Percentiles rank a stretch among this genome's conserved stretches.
Conservation (phyloP, 495 filamentous ascomycete genomes). For the Sabuloglossum arenarium region DNA sequence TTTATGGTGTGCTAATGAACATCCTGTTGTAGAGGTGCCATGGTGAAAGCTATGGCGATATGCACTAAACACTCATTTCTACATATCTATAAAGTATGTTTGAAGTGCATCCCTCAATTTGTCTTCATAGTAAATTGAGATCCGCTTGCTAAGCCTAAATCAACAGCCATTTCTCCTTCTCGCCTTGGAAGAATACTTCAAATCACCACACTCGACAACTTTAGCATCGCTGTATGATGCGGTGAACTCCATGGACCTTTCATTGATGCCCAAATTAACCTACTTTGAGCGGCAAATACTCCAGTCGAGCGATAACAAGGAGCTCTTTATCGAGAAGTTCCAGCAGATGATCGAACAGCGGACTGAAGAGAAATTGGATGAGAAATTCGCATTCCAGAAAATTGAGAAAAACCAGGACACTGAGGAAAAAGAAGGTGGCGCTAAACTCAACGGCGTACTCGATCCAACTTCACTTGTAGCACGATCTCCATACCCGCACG, state of each 20-base stretch:
- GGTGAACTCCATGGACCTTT: constrained; percentile 92
- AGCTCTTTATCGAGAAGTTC: constrained; percentile 95
- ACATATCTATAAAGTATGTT: constrained; percentile 80
- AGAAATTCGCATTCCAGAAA: constrained; percentile 23
- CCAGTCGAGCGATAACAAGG: constrained; percentile 78
- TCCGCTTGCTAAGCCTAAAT: constrained; percentile 11
- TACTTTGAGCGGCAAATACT: constrained; percentile 69
- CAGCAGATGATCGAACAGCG: constrained; percentile 73
- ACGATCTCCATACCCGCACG: background rate
- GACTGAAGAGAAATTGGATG: constrained; percentile 24
- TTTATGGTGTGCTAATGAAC: background rate
- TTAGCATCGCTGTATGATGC: constrained; percentile 77
- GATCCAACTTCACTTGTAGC: background rate
- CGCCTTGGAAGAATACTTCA: constrained; percentile 96
- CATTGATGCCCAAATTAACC: constrained; percentile 72
- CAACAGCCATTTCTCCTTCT: constrained; percentile 68
- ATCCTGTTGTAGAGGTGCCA: constrained; percentile 46
- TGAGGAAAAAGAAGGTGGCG: constrained; percentile 16
- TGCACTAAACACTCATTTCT: constrained; percentile 97
- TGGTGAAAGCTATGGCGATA: constrained; percentile 99
- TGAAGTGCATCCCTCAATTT: background rate
- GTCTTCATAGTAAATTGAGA: no score
- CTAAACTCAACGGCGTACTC: constrained; percentile 15
- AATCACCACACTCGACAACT: constrained; percentile 72
- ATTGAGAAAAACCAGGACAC: constrained; percentile 18